Evolutionary conservation across 73 alveolate genomes (phyloP).

Genomic region (Paramecium caudatum): DNA sequence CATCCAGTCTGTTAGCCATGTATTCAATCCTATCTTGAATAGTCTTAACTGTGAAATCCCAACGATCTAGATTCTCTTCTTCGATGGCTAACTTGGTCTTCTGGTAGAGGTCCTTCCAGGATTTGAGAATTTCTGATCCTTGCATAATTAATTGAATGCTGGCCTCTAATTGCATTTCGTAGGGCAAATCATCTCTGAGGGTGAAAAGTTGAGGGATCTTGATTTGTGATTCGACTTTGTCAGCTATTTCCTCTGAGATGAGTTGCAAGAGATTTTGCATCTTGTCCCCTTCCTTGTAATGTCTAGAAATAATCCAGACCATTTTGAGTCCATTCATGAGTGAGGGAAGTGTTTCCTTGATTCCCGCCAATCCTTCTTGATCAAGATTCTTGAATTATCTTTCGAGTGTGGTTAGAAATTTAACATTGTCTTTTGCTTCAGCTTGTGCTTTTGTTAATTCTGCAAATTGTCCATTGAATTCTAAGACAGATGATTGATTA

Average conservation of each 20-base stretch:
- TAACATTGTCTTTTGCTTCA: slow-evolving; percentile 98
- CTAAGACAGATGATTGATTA: slow-evolving; percentile 59
- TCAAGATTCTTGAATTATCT: slow-evolving; percentile 95
- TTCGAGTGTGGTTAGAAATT: slow-evolving; percentile 97
- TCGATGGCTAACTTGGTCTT: slow-evolving; percentile 94
- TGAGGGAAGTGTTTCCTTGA: slow-evolving; percentile 97
- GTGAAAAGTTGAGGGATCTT: slow-evolving; percentile 90
- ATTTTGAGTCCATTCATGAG: slow-evolving; percentile 96
- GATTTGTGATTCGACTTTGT: slow-evolving; percentile 94
- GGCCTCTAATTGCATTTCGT: slow-evolving; percentile 81
- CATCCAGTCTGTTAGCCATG: slow-evolving; percentile 92
- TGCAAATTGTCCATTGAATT: slow-evolving; percentile 79
- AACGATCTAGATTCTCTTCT: slow-evolving; percentile 87
- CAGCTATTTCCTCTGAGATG: slow-evolving; percentile 97
- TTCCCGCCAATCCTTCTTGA: slow-evolving; percentile 92
- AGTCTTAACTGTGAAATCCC: slow-evolving; percentile 96
- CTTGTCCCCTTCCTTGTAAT: slow-evolving; percentile 93
- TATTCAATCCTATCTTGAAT: slow-evolving; percentile 91
- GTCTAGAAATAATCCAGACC: slow-evolving; percentile 98
- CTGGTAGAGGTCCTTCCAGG: slow-evolving; percentile 94
- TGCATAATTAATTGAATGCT: slow-evolving; percentile 91
- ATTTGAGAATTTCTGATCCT: slow-evolving; percentile 94
- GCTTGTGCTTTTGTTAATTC: slow-evolving; percentile 94
- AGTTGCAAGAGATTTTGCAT: slow-evolving; percentile 91
- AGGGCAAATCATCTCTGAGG: slow-evolving; percentile 79